Evolutionary conservation across 331 rosid genomes (phyloP).

Genomic region (Ulmus americana): DNA sequence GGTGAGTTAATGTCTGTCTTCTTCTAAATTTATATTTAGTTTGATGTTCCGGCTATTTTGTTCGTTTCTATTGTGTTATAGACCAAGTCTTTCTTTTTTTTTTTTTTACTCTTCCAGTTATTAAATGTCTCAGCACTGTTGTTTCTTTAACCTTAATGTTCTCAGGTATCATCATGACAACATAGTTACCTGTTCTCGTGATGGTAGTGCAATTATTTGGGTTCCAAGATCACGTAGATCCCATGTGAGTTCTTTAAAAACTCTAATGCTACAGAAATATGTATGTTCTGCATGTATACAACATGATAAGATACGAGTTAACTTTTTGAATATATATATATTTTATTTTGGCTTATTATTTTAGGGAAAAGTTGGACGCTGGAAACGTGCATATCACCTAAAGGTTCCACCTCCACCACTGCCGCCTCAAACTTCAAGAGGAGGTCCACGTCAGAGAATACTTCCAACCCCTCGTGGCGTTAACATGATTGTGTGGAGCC

Average conservation of each 20-base stretch:
- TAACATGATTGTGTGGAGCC: conserved; percentile 91
- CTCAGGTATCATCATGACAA: conserved; percentile 81
- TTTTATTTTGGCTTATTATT: conserved; percentile 17
- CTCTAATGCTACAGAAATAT: neutral
- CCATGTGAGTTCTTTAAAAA: conserved; percentile 52
- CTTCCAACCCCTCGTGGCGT: conserved; percentile 93
- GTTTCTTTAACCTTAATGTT: conserved; percentile 22
- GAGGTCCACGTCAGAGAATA: conserved; percentile 82
- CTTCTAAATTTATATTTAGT: neutral
- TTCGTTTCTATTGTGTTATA: neutral
- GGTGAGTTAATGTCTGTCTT: conserved; percentile 36
- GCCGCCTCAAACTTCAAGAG: conserved; percentile 87
- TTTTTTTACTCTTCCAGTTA: neutral
- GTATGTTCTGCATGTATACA: neutral
- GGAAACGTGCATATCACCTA: conserved; percentile 88
- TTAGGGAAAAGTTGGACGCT: conserved; percentile 83
- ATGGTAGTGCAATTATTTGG: conserved; percentile 97
- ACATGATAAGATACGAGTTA: neutral
- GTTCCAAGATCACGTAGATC: conserved; percentile 81
- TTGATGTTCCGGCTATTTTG: conserved; percentile 5
- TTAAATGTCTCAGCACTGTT: conserved; percentile 17
- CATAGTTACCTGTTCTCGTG: conserved; percentile 93
- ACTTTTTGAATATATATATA: conserved; percentile 1
- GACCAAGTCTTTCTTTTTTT: neutral
- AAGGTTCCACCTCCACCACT: conserved; percentile 87